A percentile compares a stretch with the other conserved stretches of the same genome.
These are phyloP conservation scores for Dendrobium officinale DNA, from an alignment of 106 monocot species.

Conservation along the genomic window DNA sequence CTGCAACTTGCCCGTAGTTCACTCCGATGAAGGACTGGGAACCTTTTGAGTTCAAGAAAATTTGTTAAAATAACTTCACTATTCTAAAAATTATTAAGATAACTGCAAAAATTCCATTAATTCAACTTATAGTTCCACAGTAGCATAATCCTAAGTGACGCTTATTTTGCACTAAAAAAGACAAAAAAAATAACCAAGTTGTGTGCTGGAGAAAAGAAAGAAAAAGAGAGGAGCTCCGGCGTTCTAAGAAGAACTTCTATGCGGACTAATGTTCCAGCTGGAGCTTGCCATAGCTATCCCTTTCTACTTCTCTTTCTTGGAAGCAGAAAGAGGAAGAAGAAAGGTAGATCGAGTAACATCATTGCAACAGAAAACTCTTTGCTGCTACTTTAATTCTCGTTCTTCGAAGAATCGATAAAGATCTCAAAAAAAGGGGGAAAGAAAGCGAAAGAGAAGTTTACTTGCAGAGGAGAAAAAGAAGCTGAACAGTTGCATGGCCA, in stretches of 20 bases:
- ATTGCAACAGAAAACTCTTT: neutral
- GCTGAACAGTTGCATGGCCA: neutral
- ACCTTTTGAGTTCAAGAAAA: constrained; percentile 4
- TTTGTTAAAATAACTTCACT: no score
- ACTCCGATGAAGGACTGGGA: constrained; percentile 61
- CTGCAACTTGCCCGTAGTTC: constrained; percentile 69
- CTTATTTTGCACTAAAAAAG: no score
- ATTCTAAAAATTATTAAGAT: no score
- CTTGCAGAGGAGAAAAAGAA: constrained; percentile 5
- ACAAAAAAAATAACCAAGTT: no score
- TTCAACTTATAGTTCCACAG: no score
- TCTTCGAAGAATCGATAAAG: neutral
- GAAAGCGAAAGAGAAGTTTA: neutral
- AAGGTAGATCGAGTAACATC: neutral
- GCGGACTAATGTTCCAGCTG: neutral
- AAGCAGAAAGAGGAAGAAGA: neutral
- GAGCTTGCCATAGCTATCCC: neutral
- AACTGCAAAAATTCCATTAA: no score
- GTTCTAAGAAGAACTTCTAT: neutral
- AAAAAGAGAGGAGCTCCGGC: neutral
- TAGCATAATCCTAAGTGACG: no score
- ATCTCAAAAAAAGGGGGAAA: neutral
- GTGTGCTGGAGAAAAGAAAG: neutral
- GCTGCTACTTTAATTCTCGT: neutral
- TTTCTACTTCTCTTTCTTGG: neutral